Evolutionary conservation across 176 grass and related monocot genomes (phyloP), one percentile per base, ranked within the genome.

Genomic region (Aegilops umbellulata): DNA sequence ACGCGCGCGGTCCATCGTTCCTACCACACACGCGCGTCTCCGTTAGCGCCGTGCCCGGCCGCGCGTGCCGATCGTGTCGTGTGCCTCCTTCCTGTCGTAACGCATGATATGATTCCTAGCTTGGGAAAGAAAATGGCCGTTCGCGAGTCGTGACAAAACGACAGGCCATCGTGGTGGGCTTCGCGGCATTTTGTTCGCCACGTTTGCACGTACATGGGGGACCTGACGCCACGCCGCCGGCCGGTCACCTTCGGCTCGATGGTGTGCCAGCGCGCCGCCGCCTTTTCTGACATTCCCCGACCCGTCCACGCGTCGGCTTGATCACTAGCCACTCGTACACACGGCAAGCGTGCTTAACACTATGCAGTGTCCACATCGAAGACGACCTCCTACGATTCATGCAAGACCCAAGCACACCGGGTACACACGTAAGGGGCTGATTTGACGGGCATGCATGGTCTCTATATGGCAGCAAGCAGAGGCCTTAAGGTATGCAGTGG

Each of bases 161-260:
- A 68, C 87, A 89, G 10, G 20, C 87, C 23, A 13, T 46, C 14
- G 60, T 85, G 82, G 74, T 73, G 80, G 76, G 57, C 63, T 87
- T 62, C 62, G 36, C 35, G 4, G 60, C 57, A 34, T 74, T 29
- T 51, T 26, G 42, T 20, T 32, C 65, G 60, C 51, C 60, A 19
- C 19, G 62, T 15, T 65, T 24, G 66, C 41, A 79, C 64, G 86
- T 30, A 63, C 49, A 71, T 30, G 39, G 12, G n/a, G 51, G 26
- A 6, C 42, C 12, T 46, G 17, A 30, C 71, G 10, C 14, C 22
- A 4, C 42, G 65, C 66, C 44, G 57, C 53, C 62, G 17, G 20
- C 26, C 71, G 77, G 23, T 39, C 81, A 29, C 65, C 65, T 65
- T 84, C 65, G 65, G 3, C 77, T 65, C 16, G 74, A 32, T 32